Evolutionary conservation across 768 basidiomycete species (phyloP), one percentile per base, ranked within the genome.

Genomic region (Termitomyces titanicus): DNA sequence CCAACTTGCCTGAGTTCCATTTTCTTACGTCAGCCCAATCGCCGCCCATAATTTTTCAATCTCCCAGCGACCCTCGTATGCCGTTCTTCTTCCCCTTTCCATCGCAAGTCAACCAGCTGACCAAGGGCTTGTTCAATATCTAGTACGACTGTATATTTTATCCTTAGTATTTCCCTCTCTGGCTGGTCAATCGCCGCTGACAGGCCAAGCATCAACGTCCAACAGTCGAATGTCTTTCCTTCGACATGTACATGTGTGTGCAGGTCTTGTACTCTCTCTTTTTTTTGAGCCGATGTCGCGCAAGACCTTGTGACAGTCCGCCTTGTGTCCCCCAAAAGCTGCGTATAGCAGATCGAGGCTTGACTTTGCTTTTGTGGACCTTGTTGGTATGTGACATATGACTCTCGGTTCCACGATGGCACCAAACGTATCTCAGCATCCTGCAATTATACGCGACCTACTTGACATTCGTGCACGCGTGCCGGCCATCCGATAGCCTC

Each of bases 1-100:
- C 13, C 34, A 29, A 46, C 45, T 22, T 31, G 13, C 49, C 24
- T 47, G n/a, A n/a, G n/a, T n/a, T n/a, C 18, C 18, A 25, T 39
- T 18, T 44, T 54, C 58, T 66, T 61, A 66, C 56, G 59, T 66
- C 53, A 66, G 56, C 59, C 29, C 45, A 58, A 47, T 63, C 63
- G 60, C 58, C 63, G 64, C 59, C 58, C 53, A 51, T 60, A 64
- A 60, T 56, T 63, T 61, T 63, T 57, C 53, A 61, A 64, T 49
- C 48, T 37, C 48, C 47, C 9, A 29, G 3, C 29, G 9, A 29
- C 29, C 29, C 12, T 15, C 8, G 24, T 43, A 17, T 43, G 24
- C 42, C 3, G 15, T 44, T 44, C 25, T 44, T 27, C 24, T 27
- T 27, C 15, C 15, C 9, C 17, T 25, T 17, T 9, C 22, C 22